These are phyloP conservation scores for Erysimum cheiri DNA, from an alignment of 441 rosid species.

Conservation along the genomic window DNA sequence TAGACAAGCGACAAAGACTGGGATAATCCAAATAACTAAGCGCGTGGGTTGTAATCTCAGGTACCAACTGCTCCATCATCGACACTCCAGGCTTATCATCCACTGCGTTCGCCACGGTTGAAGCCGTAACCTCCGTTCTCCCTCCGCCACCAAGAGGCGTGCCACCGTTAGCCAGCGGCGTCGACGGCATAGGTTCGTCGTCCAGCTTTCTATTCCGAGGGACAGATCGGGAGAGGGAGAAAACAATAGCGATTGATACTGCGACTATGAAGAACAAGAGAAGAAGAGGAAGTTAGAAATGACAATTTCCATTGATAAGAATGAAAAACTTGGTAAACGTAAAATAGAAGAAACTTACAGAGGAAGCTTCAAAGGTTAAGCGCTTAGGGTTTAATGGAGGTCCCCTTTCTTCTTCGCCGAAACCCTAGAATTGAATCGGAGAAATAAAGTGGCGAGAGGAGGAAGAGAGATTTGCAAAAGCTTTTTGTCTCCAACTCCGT, in stretches of 20 bases:
- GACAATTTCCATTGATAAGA: slow-evolving; percentile 60
- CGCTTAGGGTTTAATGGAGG: slow-evolving; percentile 23
- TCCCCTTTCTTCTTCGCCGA: neutral
- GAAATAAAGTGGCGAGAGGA: neutral
- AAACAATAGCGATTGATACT: slow-evolving; percentile 51
- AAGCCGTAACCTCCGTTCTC: slow-evolving; percentile 33
- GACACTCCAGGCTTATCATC: slow-evolving; percentile 73
- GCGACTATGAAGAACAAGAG: slow-evolving; percentile 64
- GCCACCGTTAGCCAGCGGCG: slow-evolving; percentile 37
- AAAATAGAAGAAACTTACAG: slow-evolving; percentile 47
- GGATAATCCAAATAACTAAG: slow-evolving; percentile 97
- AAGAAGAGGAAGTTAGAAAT: slow-evolving; percentile 41
- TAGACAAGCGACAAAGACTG: slow-evolving; percentile 91
- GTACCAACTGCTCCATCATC: slow-evolving; percentile 98
- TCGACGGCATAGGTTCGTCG: slow-evolving; percentile 37
- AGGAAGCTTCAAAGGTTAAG: slow-evolving; percentile 26
- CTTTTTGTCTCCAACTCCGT: slow-evolving; percentile 33
- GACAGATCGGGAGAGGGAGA: slow-evolving; percentile 52
- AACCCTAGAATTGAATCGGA: slow-evolving; percentile 45
- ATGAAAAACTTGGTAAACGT: slow-evolving; percentile 56
- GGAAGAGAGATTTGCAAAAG: slow-evolving; percentile 12
- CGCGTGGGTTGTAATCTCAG: slow-evolving; percentile 97
- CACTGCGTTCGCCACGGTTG: slow-evolving; percentile 25
- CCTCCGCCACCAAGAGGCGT: slow-evolving; percentile 46
- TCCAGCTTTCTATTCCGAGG: slow-evolving; percentile 36